Evolutionary conservation across 331 rosid genomes (phyloP).

Genomic region (Acacia pycnantha): DNA sequence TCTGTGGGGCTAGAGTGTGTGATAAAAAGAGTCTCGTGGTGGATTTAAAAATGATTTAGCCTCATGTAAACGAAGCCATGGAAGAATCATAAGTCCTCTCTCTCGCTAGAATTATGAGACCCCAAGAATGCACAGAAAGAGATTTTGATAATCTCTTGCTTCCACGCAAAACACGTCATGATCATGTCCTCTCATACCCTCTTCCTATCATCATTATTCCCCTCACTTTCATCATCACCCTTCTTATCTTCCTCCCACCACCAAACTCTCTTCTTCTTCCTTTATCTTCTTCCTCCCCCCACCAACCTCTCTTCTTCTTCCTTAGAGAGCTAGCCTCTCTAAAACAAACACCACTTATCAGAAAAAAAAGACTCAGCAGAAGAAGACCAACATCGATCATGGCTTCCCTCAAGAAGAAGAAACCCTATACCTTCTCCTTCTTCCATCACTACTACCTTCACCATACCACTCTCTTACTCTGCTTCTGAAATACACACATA

Average conservation of each 20-base stretch:
- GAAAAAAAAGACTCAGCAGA: constrained; percentile 21
- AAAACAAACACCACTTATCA: background rate
- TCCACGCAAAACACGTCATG: constrained; percentile 42
- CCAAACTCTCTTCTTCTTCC: constrained; percentile 50
- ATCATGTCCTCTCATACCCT: constrained; percentile 64
- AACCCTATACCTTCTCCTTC: constrained; percentile 42
- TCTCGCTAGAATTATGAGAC: constrained; percentile 17
- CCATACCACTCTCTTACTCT: background rate
- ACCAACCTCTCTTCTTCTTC: constrained; percentile 51
- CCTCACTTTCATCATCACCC: constrained; percentile 66
- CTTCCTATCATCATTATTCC: constrained; percentile 66
- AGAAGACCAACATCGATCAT: constrained; percentile 35
- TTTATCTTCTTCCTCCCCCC: constrained; percentile 40
- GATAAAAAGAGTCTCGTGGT: constrained; percentile 9
- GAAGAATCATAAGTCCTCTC: background rate
- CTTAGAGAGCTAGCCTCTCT: background rate
- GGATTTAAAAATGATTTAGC: constrained; percentile 32
- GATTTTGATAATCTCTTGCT: constrained; percentile 41
- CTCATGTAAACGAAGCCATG: constrained; percentile 29
- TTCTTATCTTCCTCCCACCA: constrained; percentile 42
- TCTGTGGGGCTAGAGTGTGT: constrained; percentile 26
- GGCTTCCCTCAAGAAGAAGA: constrained; percentile 72
- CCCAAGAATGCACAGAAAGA: background rate
- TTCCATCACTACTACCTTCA: background rate
- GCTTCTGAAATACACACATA: background rate